phyloP scores from a whole-genome alignment of 139 green algal species.

The Chlorella sp. region DNA sequence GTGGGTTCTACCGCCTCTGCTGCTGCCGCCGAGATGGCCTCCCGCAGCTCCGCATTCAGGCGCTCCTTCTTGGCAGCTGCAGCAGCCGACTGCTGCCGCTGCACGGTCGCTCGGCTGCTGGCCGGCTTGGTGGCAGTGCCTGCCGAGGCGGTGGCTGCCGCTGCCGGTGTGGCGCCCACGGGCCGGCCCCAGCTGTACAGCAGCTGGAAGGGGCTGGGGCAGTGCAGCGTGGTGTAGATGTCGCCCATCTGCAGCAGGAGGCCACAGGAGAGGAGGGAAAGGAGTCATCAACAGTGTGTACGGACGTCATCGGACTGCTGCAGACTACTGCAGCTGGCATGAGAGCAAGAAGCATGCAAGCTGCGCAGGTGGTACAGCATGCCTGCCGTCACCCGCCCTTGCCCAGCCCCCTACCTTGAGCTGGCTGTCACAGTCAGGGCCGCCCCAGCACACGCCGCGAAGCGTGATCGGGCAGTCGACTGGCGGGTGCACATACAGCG shows the following conservation, averaged over 20 bases:
- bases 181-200: conserved; percentile 21
- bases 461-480: conserved; percentile 15
- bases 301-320: too few relatives aligned
- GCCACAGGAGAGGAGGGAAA: too few relatives aligned
- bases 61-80: background rate
- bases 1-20: background rate
- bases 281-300: too few relatives aligned
- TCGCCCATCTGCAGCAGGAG: conserved; percentile 8
- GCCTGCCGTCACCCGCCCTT: too few relatives aligned
- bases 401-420: conserved; percentile 6
- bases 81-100: conserved; percentile 1
- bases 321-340: too few relatives aligned
- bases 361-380: too few relatives aligned
- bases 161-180: background rate
- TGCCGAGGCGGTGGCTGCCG: background rate
- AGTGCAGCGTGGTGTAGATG: conserved; percentile 14
- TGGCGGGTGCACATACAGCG: conserved; percentile 14
- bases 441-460: conserved; percentile 25
- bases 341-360: too few relatives aligned
- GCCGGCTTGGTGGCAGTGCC: background rate
- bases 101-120: background rate
- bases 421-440: conserved; percentile 19
- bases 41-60: background rate
- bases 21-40: conserved; percentile 1
- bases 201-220: conserved; percentile 35